Evolutionary conservation across 768 basidiomycete species (phyloP).

Genomic region (Naganishia friedmannii): DNA sequence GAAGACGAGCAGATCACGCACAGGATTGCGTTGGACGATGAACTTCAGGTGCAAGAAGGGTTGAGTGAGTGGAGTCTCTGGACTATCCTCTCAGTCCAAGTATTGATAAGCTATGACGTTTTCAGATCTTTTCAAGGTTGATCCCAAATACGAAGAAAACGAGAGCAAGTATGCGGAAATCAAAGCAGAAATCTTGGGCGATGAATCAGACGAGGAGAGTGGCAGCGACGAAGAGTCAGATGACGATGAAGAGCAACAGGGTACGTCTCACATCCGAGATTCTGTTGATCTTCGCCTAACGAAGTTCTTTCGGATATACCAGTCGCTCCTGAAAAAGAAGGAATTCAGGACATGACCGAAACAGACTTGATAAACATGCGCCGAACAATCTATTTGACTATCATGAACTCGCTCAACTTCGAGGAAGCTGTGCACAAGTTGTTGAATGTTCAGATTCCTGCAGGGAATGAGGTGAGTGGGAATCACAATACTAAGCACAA

Average conservation of each 20-base stretch:
- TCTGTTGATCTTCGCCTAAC: not conserved
- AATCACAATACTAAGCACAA: not conserved
- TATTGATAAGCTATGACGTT: not conserved
- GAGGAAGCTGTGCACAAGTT: conserved; percentile 99
- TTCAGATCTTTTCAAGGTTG: conserved; percentile 90
- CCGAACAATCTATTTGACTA: conserved; percentile 89
- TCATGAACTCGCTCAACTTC: conserved; percentile 97
- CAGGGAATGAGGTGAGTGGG: conserved; percentile 80
- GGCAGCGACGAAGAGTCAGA: conserved; percentile 58
- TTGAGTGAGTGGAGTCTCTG: conserved; percentile 63
- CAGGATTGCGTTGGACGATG: conserved; percentile 84
- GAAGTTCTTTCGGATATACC: not conserved
- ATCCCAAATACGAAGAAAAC: conserved; percentile 80
- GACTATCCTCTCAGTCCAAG: not conserved
- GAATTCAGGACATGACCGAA: conserved; percentile 89
- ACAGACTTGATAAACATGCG: conserved; percentile 94
- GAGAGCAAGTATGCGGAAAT: conserved; percentile 91
- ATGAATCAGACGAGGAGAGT: conserved; percentile 55
- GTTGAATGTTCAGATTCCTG: conserved; percentile 82
- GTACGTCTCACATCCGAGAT: conserved; percentile 50
- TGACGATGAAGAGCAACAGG: conserved; percentile 60
- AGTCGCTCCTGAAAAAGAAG: conserved; percentile 70
- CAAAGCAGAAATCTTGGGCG: conserved; percentile 88
- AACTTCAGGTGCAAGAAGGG: conserved; percentile 88
- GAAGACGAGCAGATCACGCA: conserved; percentile 99